Conservation (phyloP, 169 alveolate species). For the Eimeria falciformis region DNA sequence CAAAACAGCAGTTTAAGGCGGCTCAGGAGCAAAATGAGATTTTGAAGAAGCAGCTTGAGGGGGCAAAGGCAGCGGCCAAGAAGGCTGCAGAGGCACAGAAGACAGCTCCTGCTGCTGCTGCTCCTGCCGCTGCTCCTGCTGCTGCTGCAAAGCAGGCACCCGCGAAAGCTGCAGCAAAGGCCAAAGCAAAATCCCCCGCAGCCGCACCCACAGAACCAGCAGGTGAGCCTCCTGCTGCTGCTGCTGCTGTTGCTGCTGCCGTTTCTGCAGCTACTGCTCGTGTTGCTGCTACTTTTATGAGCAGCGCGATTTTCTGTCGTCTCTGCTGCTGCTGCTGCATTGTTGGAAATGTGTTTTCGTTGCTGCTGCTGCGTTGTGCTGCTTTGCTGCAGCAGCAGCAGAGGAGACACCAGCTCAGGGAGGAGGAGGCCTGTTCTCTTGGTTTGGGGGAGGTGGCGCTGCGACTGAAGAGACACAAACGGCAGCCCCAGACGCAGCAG, state of each 20-base stretch:
- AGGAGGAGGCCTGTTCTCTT: neutral
- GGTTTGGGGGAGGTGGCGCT: slow-evolving; percentile 36
- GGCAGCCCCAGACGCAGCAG: slow-evolving; percentile 33
- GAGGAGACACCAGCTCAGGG: too few species aligned
- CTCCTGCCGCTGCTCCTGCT: neutral
- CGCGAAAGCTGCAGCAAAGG: neutral
- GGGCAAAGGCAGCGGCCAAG: neutral
- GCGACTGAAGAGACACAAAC: neutral
- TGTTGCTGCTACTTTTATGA: neutral
- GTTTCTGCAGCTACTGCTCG: neutral
- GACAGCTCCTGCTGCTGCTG: neutral
- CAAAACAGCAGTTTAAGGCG: neutral
- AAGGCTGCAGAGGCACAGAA: neutral
- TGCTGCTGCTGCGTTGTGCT: slow-evolving; percentile 28
- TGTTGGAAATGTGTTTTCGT: neutral
- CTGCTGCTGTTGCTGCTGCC: neutral
- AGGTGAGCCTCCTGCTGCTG: slow-evolving; percentile 30
- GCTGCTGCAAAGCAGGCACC: neutral
- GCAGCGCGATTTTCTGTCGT: neutral
- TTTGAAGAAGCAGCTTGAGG: neutral
- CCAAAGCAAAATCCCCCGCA: neutral
- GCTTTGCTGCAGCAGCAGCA: slow-evolving; percentile 7
- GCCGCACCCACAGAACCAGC: too few species aligned
- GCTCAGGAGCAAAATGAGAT: neutral
- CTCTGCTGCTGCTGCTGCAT: neutral